Evolutionary conservation across 2,329 filamentous ascomycete species (phyloP).

Genomic region (Aspergillus ibericus): DNA sequence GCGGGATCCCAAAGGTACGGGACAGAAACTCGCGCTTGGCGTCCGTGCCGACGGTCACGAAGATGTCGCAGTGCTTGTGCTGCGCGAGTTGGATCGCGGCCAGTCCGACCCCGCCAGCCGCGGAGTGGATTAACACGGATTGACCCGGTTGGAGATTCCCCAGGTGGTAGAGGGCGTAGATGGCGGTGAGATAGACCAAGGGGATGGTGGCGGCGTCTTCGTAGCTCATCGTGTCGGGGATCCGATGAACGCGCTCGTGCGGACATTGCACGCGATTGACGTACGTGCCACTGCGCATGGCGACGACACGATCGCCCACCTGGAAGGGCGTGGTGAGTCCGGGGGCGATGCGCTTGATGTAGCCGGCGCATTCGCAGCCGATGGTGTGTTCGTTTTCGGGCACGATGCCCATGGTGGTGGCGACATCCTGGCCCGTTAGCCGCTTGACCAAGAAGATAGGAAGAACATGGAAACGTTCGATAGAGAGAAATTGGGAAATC

Average conservation of each 20-base stretch:
- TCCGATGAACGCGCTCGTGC: conserved; percentile 13
- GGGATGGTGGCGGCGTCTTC: conserved; percentile 30
- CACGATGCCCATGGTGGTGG: conserved; percentile 21
- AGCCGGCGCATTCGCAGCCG: conserved; percentile 46
- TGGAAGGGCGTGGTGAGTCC: conserved; percentile 8
- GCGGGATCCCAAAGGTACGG: conserved; percentile 16
- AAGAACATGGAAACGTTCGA: no score
- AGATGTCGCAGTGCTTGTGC: conserved; percentile 13
- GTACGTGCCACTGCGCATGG: conserved; percentile 8
- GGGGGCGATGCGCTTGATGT: conserved; percentile 34
- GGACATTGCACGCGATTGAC: conserved; percentile 12
- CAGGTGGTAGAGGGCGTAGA: conserved; percentile 25
- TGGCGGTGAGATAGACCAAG: conserved; percentile 22
- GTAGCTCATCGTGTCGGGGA: conserved; percentile 30
- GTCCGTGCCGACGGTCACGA: conserved; percentile 21
- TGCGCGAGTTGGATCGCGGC: conserved; percentile 21
- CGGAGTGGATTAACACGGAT: conserved; percentile 24
- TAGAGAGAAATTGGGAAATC: no score
- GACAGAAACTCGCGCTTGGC: conserved; percentile 19
- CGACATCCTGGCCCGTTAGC: no score
- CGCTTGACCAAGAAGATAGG: no score
- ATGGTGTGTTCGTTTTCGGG: conserved; percentile 34
- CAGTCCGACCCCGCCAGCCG: conserved; percentile 20
- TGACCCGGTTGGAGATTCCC: conserved; percentile 18
- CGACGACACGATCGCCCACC: conserved; percentile 37